Evolutionary conservation across 805 yeast species (phyloP), one percentile per base, ranked within the genome.

Genomic region (Nakazawaea molendinolei): DNA sequence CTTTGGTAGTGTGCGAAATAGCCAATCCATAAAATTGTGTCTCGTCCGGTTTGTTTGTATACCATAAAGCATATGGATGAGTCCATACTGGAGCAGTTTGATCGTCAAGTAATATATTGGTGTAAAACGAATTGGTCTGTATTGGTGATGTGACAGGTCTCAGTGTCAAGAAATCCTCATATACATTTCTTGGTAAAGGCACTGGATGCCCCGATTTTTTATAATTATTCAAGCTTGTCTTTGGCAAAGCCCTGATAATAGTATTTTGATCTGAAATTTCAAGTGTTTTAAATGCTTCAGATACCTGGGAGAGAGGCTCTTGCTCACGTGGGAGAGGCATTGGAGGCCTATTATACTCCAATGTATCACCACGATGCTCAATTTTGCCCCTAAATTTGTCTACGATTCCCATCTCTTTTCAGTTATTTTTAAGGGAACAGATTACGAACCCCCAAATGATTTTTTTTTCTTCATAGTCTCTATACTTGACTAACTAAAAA

Each of bases 51-150:
- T 50, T 55, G 37, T 63, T 72, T 7, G 79, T 61, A 43, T 65
- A 65, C 90, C 89, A 84, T 5, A 82, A 58, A 21, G 85, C 74
- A 50, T 83, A 84, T 2, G 95, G 95, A 46, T 81, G 86, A 0
- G 90, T 75, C 87, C 89, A 85, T 0, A 77, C 70, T 0, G 90
- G 85, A 39, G 72, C 63, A 2, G 75, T 71, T 50, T 81, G 90
- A 38, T 68, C 67, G 1, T 69, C 86, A 23, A 85, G 65, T 8
- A 84, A 55, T 54, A 85, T 57, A 56, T 85, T 85, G 24, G 82
- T 79, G 53, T 78, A 85, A 50, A 84, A 85, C 50, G 84, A 83
- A 55, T 85, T 85, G 6, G 95, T 84, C 42, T 79, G 79, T 20
- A 79, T 65, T 1, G 86, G 79, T 4, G 5, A 9, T 19, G 18